phyloP scores from a whole-genome alignment of 1,139 yeast species.

The Sugiyamaella pinicola region DNA sequence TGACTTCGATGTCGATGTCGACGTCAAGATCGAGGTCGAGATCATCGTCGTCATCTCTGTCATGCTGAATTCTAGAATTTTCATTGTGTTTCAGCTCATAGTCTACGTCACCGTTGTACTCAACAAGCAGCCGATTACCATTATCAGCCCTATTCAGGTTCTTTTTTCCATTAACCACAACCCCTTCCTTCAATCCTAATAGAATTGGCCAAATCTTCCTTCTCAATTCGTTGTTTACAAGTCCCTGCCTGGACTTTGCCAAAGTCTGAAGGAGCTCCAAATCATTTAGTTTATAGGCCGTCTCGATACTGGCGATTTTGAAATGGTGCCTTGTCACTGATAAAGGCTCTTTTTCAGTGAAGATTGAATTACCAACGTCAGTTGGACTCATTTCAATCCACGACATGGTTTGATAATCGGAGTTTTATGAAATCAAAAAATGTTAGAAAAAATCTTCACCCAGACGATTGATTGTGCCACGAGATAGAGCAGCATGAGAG shows the following conservation, averaged over 20 bases:
- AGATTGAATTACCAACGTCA: constrained; percentile 53
- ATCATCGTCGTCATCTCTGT: background rate
- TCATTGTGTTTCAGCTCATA: background rate
- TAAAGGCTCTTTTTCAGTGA: constrained; percentile 48
- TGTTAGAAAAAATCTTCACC: background rate
- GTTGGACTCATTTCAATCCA: constrained; percentile 57
- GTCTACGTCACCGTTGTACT: background rate
- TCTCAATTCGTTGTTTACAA: constrained; percentile 49
- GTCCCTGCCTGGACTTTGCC: constrained; percentile 53
- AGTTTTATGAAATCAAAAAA: background rate
- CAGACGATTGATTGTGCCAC: background rate
- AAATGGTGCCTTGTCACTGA: constrained; percentile 45
- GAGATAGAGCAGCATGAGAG: background rate
- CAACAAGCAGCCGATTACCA: background rate
- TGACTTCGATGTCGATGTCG: background rate
- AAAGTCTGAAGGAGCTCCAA: constrained; percentile 39
- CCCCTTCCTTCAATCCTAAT: constrained; percentile 5
- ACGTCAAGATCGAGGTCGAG: background rate
- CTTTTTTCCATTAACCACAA: too few species aligned
- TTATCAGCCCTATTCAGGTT: background rate
- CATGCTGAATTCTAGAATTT: too few species aligned
- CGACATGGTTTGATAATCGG: constrained; percentile 14
- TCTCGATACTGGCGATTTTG: constrained; percentile 47
- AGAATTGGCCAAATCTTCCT: constrained; percentile 28
- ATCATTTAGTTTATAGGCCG: constrained; percentile 45